Evolutionary conservation across 176 grass and related monocot genomes (phyloP), one percentile per base, ranked within the genome.

Genomic region (Paspalum notatum): DNA sequence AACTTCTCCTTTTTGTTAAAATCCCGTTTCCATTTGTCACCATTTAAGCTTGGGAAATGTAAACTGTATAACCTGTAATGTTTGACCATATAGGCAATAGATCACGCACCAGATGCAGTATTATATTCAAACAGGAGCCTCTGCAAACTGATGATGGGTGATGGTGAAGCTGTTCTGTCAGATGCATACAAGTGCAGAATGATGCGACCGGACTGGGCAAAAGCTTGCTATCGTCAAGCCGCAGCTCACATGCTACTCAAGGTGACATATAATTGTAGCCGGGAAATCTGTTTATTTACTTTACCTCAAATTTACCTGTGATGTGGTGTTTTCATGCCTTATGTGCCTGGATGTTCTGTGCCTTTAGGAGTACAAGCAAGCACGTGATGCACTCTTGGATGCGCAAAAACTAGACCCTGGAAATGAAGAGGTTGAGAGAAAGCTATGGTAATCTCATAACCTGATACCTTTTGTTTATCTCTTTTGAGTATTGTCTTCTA

Each of bases 81-180:
- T 83, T 66, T 74, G 60, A 21, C 21, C 24, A 18, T 53, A 79
- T 65, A 64, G 83, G 83, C 66, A 14, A 41, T 85, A 67, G 27
- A 15, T n/a, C 53, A 68, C 63, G 57, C 7, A 74, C 25, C 66
- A 21, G 75, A 79, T 63, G 72, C 89, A 75, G 26, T 44, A 9
- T 1, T 87, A 45, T 84, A 83, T 50, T 72, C 84, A 63, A 91
- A 91, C 61, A 91, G 84, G 64, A 84, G 84, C 70, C 49, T 83
- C 1, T 90, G 79, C n/a, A 82, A 74, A 69, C 60, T 86, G 51
- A 41, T 18, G 13, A 51, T 16, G 79, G 83, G 88, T 42, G 74
- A 90, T 66, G 84, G 79, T 3, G 79, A 85, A 39, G 40, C 27
- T 67, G 71, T 83, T 62, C 67, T 86, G 2, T 44, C 65, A 24